Evolutionary conservation across 2,329 filamentous ascomycete species (phyloP).

Genomic region (Cladosporium sp.): DNA sequence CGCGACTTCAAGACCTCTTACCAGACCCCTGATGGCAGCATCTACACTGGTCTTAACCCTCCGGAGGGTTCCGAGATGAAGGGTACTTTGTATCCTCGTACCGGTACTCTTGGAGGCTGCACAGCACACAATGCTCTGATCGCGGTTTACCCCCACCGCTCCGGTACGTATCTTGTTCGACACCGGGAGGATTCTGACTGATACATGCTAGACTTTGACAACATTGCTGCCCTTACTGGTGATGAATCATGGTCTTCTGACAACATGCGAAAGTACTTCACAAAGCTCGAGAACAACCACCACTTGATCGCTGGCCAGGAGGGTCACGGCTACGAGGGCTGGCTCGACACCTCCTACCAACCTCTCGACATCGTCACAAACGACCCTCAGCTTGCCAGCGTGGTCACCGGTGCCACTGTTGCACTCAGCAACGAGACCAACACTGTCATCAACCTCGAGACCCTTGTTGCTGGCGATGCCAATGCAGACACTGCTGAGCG

Average conservation of each 20-base stretch:
- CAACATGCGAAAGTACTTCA: slow-evolving; percentile 61
- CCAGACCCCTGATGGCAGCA: slow-evolving; percentile 49
- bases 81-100: slow-evolving; percentile 60
- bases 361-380: slow-evolving; percentile 53
- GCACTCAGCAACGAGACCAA: slow-evolving; percentile 49
- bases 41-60: slow-evolving; percentile 56
- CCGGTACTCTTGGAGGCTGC: slow-evolving; percentile 59
- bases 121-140: slow-evolving; percentile 63
- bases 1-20: slow-evolving; percentile 62
- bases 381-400: slow-evolving; percentile 56
- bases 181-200: neutral
- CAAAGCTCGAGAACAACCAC: slow-evolving; percentile 53
- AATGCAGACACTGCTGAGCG: slow-evolving; percentile 50
- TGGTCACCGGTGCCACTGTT: slow-evolving; percentile 54
- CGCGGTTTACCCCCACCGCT: slow-evolving; percentile 57
- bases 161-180: slow-evolving; percentile 23
- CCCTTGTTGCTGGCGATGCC: slow-evolving; percentile 27
- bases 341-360: slow-evolving; percentile 55
- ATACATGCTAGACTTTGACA: slow-evolving; percentile 53
- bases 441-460: slow-evolving; percentile 30
- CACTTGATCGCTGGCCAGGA: slow-evolving; percentile 47
- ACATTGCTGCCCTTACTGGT: slow-evolving; percentile 59
- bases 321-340: slow-evolving; percentile 61
- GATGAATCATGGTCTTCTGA: slow-evolving; percentile 59
- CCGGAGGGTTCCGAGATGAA: slow-evolving; percentile 53